These are phyloP conservation scores for Albatrellus ellisii DNA, from an alignment of 768 basidiomycete species.

Conservation along the genomic window DNA sequence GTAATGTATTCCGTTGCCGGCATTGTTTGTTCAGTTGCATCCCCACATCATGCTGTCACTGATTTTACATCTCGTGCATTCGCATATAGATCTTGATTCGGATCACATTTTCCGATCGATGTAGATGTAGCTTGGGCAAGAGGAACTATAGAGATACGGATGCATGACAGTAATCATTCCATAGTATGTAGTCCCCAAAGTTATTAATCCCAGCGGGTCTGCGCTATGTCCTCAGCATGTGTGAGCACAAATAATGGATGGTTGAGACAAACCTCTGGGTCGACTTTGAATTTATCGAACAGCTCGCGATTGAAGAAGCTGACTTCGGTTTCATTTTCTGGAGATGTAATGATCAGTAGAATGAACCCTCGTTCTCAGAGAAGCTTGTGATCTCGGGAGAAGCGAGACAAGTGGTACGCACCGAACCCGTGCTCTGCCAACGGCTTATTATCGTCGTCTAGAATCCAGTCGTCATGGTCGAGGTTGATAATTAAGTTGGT, in stretches of 20 bases:
- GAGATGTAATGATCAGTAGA: not conserved
- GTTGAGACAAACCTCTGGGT: conserved; percentile 54
- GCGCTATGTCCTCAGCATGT: not conserved
- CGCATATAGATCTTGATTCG: too few relatives aligned
- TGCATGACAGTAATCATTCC: too few relatives aligned
- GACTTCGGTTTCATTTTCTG: conserved; percentile 94
- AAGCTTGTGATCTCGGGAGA: not conserved
- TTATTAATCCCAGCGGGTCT: conserved; percentile 11
- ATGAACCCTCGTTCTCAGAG: not conserved
- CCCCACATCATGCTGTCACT: too few relatives aligned
- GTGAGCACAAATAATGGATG: not conserved
- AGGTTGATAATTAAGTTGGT: conserved; percentile 97
- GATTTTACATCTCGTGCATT: too few relatives aligned
- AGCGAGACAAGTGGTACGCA: conserved; percentile 24
- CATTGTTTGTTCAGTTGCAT: too few relatives aligned
- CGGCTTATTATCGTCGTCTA: conserved; percentile 48
- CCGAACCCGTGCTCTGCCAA: conserved; percentile 71
- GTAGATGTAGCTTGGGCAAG: too few relatives aligned
- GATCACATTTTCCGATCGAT: too few relatives aligned
- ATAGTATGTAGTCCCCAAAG: not conserved
- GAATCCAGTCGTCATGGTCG: conserved; percentile 90
- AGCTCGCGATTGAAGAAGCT: conserved; percentile 74
- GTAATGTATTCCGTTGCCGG: conserved; percentile 2
- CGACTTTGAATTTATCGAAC: conserved; percentile 70
- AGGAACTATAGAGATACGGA: too few relatives aligned